phyloP scores from a whole-genome alignment of 2,329 filamentous ascomycete genomes.

The Orbilia oligospora region DNA sequence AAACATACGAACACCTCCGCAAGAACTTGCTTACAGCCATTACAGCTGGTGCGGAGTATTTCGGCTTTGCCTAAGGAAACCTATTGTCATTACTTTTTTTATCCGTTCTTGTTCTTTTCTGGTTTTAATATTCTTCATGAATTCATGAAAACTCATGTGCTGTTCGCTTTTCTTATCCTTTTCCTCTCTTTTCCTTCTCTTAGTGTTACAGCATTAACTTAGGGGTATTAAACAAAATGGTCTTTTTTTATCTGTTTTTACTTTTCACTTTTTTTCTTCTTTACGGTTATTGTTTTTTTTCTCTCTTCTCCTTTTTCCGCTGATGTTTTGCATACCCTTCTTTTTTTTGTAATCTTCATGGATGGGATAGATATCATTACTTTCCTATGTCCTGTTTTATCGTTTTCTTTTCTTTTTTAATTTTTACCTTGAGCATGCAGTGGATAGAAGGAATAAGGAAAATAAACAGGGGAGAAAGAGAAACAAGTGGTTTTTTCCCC shows the following conservation, averaged over 20 bases:
- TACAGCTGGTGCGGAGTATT: constrained; percentile 97
- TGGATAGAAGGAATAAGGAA: constrained; percentile 36
- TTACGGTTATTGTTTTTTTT: neutral
- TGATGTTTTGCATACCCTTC: constrained; percentile 36
- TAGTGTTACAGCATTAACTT: constrained; percentile 53
- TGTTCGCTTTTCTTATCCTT: neutral
- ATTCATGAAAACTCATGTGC: constrained; percentile 11
- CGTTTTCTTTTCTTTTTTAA: constrained; percentile 20
- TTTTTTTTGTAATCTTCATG: constrained; percentile 61
- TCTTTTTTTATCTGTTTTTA: constrained; percentile 34
- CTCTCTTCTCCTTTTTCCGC: constrained; percentile 7
- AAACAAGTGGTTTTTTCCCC: neutral
- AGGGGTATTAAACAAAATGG: constrained; percentile 61
- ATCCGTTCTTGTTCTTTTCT: neutral
- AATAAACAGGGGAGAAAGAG: neutral
- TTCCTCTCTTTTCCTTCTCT: neutral
- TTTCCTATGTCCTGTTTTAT: constrained; percentile 16
- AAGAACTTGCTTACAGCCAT: constrained; percentile 94
- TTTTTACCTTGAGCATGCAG: constrained; percentile 24
- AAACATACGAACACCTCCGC: constrained; percentile 91
- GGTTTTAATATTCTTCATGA: constrained; percentile 5
- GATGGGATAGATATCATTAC: constrained; percentile 55
- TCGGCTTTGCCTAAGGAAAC: constrained; percentile 85
- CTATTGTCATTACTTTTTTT: neutral
- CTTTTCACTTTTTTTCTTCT: neutral